Evolutionary conservation across 768 basidiomycete genomes (phyloP).

Genomic region (Boletales sp.): DNA sequence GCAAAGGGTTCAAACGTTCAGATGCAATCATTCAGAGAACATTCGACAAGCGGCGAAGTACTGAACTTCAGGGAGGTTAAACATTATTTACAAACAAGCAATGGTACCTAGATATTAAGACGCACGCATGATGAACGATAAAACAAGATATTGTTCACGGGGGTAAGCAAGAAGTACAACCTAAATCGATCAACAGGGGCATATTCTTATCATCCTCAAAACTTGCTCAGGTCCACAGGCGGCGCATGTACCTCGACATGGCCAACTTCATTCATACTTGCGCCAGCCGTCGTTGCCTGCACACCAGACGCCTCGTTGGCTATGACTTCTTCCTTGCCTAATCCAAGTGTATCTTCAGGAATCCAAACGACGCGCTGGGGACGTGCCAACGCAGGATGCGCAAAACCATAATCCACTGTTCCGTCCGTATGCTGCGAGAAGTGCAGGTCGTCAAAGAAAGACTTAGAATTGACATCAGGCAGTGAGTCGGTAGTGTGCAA

Average conservation of each 20-base stretch:
- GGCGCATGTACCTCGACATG: conserved; percentile 35
- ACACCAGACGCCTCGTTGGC: conserved; percentile 53
- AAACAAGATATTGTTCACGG: background rate
- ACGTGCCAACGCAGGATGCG: conserved; percentile 76
- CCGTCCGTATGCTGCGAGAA: conserved; percentile 27
- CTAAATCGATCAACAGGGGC: background rate
- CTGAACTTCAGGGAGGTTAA: too few species aligned
- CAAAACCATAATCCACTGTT: conserved; percentile 62
- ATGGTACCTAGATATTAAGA: too few species aligned
- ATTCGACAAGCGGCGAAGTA: too few species aligned
- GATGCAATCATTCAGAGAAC: too few species aligned
- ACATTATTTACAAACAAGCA: too few species aligned
- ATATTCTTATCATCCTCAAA: conserved; percentile 10
- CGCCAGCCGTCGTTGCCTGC: conserved; percentile 44
- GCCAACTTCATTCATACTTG: conserved; percentile 60
- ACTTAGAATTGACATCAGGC: conserved; percentile 4
- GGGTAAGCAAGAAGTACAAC: too few species aligned
- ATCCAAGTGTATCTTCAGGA: conserved; percentile 56
- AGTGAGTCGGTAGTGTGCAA: background rate
- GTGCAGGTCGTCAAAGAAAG: conserved; percentile 14
- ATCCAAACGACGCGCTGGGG: conserved; percentile 85
- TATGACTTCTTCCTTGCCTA: conserved; percentile 59
- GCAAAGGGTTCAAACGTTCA: too few species aligned
- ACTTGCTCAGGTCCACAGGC: conserved; percentile 28
- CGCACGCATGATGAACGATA: background rate